Base-by-base conservation (phyloP, 2,329 filamentous ascomycete species). In the Ceratocystis eucalypticola region DNA sequence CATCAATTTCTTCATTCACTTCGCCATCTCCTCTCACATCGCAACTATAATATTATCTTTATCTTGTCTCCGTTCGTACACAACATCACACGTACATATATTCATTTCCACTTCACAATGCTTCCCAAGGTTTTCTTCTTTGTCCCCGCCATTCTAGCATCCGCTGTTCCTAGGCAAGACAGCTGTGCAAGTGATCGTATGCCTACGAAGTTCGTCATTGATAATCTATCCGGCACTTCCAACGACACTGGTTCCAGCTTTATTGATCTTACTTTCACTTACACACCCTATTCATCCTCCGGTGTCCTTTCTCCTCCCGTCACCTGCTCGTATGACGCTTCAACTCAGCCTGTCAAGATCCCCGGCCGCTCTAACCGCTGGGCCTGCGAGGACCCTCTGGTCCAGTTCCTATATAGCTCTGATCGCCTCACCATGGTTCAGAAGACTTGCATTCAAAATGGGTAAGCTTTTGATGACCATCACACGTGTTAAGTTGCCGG, bases 401-500 rank as follows among this genome's bases (percentile, higher is more conserved):
- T 79, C 68, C 72, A 77, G 68, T 82, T 82, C 68, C 76, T 80
- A 69, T 81, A 74, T 74, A 74, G 57, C 70, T 72, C 41, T 67
- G 66, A 41, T 1, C 48, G 61, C 25, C 69, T 81, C 55, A 76
- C 75, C n/a, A 68, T 80, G 71, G 73, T 80, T 55, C 78, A 82
- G 73, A 73, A 73, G 33, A 73, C 77, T 15, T 82, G 80, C 70
- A 74, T 70, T 12, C 28, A 69, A 1, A 69, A 74, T 4, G 76
- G 75, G 77, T 78, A 72, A 70, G 75, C 71, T 20, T 5, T 53
- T 25, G 33, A 48, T n/a, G 25, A 20, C 7, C 5, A 2, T 57
- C 15, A 15, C 22, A 30, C 44, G 12, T 25, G 2, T 28, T 12
- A 45, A 28, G n/a, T 59, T 44, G 3, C 28, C 25, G 59, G 17